Evolutionary conservation across 305 asterid genomes (phyloP).

Genomic region (Andrographis paniculata): DNA sequence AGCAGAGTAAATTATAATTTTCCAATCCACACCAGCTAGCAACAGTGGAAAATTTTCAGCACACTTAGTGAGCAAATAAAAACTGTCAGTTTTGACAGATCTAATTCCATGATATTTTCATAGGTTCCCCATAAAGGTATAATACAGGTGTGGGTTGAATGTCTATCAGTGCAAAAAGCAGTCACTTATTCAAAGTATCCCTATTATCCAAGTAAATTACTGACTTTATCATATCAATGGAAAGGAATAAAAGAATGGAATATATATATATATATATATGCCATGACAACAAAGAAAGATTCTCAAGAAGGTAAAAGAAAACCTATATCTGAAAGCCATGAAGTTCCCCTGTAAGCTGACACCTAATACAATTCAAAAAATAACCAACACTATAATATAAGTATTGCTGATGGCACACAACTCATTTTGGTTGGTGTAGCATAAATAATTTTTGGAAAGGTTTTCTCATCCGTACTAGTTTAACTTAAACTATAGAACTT

Average conservation of each 20-base stretch:
- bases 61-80: constrained; percentile 2
- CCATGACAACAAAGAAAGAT: no score
- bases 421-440: no score
- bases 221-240: neutral
- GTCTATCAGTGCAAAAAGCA: constrained; percentile 1
- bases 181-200: neutral
- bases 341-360: no score
- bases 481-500: no score
- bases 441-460: no score
- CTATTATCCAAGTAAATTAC: neutral
- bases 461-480: no score
- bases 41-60: neutral
- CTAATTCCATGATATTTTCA: neutral
- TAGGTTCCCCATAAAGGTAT: neutral
- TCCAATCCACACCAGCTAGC: neutral
- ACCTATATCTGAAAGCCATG: no score
- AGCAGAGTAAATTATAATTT: neutral
- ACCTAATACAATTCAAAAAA: no score
- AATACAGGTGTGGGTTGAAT: neutral
- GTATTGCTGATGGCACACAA: no score
- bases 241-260: neutral
- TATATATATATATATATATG: no score
- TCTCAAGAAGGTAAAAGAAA: no score
- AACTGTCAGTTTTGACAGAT: neutral
- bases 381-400: no score